These are phyloP conservation scores for Rubroboletus satanas DNA, from an alignment of 768 basidiomycete species.

Conservation along the genomic window DNA sequence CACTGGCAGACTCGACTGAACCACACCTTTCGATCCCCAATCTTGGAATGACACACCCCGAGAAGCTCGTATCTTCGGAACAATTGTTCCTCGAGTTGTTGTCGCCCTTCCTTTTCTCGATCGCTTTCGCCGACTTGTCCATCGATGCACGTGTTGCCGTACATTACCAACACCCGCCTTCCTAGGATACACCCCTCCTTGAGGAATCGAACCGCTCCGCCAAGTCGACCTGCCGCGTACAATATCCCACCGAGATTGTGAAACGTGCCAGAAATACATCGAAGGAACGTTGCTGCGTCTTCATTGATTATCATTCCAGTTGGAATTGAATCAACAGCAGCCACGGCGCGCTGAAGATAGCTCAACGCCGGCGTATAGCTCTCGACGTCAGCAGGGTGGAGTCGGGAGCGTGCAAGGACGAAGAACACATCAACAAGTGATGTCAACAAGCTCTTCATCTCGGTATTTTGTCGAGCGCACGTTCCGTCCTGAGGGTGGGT, in stretches of 20 bases:
- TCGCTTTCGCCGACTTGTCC: constrained; percentile 24
- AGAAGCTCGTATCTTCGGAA: constrained; percentile 78
- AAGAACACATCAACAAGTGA: constrained; percentile 55
- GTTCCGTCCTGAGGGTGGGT: constrained; percentile 3
- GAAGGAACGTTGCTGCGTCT: constrained; percentile 49
- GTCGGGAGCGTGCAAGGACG: constrained; percentile 43
- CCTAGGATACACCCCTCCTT: constrained; percentile 58
- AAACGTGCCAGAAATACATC: constrained; percentile 69
- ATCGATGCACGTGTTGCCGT: not conserved
- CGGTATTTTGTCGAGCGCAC: constrained; percentile 5
- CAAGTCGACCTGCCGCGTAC: constrained; percentile 60
- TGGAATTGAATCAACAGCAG: constrained; percentile 18
- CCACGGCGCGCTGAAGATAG: constrained; percentile 42
- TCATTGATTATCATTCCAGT: constrained; percentile 7
- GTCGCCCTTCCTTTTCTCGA: constrained; percentile 44
- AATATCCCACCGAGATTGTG: constrained; percentile 67
- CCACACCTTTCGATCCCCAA: constrained; percentile 69
- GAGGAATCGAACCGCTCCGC: constrained; percentile 65
- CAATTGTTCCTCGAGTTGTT: constrained; percentile 59
- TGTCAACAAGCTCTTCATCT: constrained; percentile 36
- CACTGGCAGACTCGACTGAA: not conserved
- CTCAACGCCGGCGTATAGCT: constrained; percentile 47
- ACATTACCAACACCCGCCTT: constrained; percentile 39
- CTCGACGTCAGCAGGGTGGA: constrained; percentile 39
- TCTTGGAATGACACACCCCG: constrained; percentile 73